Evolutionary conservation across 2,329 filamentous ascomycete genomes (phyloP).

Genomic region (Fusarium albidum): DNA sequence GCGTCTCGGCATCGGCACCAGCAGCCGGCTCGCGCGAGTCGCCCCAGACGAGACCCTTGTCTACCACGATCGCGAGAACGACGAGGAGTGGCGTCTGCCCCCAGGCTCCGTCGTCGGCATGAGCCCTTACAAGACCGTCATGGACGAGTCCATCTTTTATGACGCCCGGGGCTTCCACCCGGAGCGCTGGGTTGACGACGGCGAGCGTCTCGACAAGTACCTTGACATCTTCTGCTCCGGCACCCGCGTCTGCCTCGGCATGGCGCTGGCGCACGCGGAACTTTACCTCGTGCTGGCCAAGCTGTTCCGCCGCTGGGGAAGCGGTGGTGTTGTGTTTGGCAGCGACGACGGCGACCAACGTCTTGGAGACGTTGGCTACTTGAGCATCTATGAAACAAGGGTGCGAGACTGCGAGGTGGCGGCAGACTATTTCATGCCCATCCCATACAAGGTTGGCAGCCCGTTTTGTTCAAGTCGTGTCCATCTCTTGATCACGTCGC

Average conservation of each 20-base stretch:
- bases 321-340: constrained; percentile 42
- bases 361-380: constrained; percentile 44
- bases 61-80: constrained; percentile 40
- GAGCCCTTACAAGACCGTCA: constrained; percentile 48
- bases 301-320: constrained; percentile 50
- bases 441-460: constrained; percentile 46
- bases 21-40: constrained; percentile 57
- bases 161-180: constrained; percentile 45
- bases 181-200: constrained; percentile 48
- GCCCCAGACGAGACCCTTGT: constrained; percentile 50
- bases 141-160: constrained; percentile 44
- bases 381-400: constrained; percentile 48
- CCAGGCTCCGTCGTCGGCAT: constrained; percentile 48
- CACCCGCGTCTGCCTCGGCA: constrained; percentile 47
- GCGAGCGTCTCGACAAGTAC: constrained; percentile 45
- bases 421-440: constrained; percentile 50
- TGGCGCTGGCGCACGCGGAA: constrained; percentile 50
- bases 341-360: constrained; percentile 44
- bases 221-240: constrained; percentile 48
- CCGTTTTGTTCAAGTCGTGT: neutral
- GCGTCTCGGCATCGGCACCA: constrained; percentile 57
- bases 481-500: neutral
- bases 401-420: constrained; percentile 47
- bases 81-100: constrained; percentile 43
- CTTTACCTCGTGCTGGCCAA: constrained; percentile 48